phyloP scores from a whole-genome alignment of 805 yeast species.

The Schizosaccharomyces lindneri region DNA sequence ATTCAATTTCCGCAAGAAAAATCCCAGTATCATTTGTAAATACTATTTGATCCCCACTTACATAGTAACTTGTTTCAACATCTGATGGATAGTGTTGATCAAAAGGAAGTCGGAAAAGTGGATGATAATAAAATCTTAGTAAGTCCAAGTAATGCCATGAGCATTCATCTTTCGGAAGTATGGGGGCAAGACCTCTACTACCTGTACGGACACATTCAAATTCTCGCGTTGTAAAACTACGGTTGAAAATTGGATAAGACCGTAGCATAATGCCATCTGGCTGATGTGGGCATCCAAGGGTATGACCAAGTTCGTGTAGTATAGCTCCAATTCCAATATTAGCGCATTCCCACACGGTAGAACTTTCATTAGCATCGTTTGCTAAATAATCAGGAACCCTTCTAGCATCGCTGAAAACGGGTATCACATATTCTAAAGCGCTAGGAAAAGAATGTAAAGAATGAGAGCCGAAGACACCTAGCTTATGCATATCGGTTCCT shows the following conservation, averaged over 20 bases:
- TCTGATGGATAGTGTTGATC: constrained; percentile 20
- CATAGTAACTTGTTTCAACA: constrained; percentile 22
- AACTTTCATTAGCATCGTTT: constrained; percentile 65
- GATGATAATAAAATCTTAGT: constrained; percentile 50
- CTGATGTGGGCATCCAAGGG: constrained; percentile 79
- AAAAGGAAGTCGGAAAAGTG: constrained; percentile 44
- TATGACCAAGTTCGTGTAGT: constrained; percentile 85
- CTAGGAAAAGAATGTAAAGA: constrained; percentile 83
- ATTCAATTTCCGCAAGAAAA: constrained; percentile 45
- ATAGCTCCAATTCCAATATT: constrained; percentile 79
- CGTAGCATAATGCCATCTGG: constrained; percentile 74
- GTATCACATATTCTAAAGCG: constrained; percentile 42
- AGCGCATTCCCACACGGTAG: constrained; percentile 73
- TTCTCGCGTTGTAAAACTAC: constrained; percentile 54
- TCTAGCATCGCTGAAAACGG: constrained; percentile 38
- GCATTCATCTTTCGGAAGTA: constrained; percentile 37
- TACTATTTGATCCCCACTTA: constrained; percentile 23
- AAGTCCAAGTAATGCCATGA: constrained; percentile 42
- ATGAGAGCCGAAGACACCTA: constrained; percentile 88
- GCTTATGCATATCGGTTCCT: constrained; percentile 36
- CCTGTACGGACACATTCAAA: constrained; percentile 18
- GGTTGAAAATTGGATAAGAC: constrained; percentile 55
- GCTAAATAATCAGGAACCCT: constrained; percentile 52
- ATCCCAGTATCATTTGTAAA: constrained; percentile 41
- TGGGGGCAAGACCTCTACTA: constrained; percentile 17